phyloP scores from a whole-genome alignment of 2,329 filamentous ascomycete species.

The Fusarium caatingaense region DNA sequence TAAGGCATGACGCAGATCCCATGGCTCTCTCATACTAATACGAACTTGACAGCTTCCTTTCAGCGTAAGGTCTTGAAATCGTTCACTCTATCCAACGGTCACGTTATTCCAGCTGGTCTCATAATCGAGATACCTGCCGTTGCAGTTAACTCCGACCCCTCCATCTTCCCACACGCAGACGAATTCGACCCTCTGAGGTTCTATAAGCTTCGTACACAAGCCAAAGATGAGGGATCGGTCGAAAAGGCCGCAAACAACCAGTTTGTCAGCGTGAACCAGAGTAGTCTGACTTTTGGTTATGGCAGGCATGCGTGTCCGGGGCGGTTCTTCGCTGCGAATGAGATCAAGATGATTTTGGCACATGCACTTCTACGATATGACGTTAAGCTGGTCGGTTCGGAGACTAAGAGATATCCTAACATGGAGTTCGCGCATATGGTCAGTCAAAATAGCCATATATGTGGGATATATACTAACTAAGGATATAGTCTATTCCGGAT shows the following conservation, averaged over 20 bases:
- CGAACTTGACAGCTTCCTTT: not conserved
- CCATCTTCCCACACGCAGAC: not conserved
- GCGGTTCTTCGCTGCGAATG: not conserved
- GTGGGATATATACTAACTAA: not conserved
- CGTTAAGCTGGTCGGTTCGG: not conserved
- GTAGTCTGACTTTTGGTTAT: not conserved
- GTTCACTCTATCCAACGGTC: not conserved
- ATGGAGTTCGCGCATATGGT: not conserved
- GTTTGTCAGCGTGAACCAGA: not conserved
- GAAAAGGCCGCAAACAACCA: not conserved
- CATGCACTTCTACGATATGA: not conserved
- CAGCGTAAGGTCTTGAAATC: not conserved
- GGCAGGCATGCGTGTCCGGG: not conserved
- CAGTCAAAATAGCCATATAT: not conserved
- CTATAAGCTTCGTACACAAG: not conserved
- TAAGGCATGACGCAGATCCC: not conserved
- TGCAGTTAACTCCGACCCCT: not conserved
- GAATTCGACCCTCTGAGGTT: not conserved
- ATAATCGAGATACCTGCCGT: not conserved
- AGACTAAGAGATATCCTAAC: not conserved
- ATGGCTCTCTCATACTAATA: not conserved
- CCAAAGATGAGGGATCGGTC: not conserved
- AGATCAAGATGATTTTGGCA: not conserved
- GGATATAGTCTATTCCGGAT: not conserved
- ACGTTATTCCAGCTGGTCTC: not conserved